Conservation (phyloP, 768 basidiomycete species). For the Podaxis pistillaris region DNA sequence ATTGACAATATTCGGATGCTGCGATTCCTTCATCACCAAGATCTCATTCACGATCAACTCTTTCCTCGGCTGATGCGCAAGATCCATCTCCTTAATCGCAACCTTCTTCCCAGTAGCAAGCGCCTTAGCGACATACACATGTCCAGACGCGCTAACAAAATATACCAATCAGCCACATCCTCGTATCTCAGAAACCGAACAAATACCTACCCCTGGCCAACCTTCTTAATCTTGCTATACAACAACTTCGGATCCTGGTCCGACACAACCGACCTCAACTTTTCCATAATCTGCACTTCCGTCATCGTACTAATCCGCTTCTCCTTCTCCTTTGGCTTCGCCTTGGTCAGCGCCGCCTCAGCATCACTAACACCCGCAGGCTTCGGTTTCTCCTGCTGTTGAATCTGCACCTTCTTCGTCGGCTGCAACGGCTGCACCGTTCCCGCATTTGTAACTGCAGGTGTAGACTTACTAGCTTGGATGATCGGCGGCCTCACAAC, state of each 20-base stretch:
- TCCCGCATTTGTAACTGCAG: slow-evolving; percentile 48
- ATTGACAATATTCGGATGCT: slow-evolving; percentile 97
- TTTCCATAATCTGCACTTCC: slow-evolving; percentile 98
- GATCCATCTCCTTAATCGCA: slow-evolving; percentile 98
- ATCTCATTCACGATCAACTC: slow-evolving; percentile 98
- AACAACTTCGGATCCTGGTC: slow-evolving; percentile 83
- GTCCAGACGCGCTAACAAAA: slow-evolving; percentile 80
- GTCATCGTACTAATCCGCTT: slow-evolving; percentile 95
- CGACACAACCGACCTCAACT: slow-evolving; percentile 84
- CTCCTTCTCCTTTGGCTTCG: slow-evolving; percentile 80
- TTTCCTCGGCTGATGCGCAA: slow-evolving; percentile 92
- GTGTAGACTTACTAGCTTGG: slow-evolving; percentile 39
- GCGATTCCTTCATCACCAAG: slow-evolving; percentile 97
- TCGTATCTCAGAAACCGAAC: slow-evolving; percentile 14
- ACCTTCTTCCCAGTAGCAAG: slow-evolving; percentile 83
- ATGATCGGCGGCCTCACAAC: slow-evolving; percentile 15
- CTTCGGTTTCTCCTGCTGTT: slow-evolving; percentile 48
- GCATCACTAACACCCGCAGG: slow-evolving; percentile 40
- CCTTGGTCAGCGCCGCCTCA: slow-evolving; percentile 59
- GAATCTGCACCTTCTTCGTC: slow-evolving; percentile 68
- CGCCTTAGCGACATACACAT: slow-evolving; percentile 96
- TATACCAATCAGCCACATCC: slow-evolving; percentile 16
- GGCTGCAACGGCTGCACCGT: slow-evolving; percentile 76
- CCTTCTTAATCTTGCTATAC: slow-evolving; percentile 98
- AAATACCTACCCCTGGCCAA: slow-evolving; percentile 88